phyloP scores from a whole-genome alignment of 2,329 filamentous ascomycete species.

The Metarhizium album region DNA sequence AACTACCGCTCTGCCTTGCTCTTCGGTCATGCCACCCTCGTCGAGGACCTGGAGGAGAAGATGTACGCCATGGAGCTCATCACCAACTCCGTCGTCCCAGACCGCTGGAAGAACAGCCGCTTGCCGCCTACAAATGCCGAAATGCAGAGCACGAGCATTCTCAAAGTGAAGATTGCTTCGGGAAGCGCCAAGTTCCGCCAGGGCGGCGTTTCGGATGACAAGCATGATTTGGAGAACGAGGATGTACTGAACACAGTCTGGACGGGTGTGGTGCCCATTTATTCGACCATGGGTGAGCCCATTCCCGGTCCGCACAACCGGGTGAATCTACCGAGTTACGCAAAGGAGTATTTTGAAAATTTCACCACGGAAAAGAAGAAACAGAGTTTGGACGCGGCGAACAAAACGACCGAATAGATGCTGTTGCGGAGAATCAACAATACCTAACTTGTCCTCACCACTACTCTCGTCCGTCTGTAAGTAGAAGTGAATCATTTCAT shows the following conservation, averaged over 20 bases:
- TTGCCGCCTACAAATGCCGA: conserved; percentile 63
- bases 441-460: not conserved
- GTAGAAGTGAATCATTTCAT: not conserved
- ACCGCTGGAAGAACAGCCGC: conserved; percentile 59
- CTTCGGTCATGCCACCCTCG: conserved; percentile 61
- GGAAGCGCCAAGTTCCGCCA: conserved; percentile 67
- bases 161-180: conserved; percentile 56
- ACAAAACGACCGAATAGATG: conserved; percentile 8
- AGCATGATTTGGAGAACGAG: conserved; percentile 33
- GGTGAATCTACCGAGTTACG: conserved; percentile 51
- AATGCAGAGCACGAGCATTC: conserved; percentile 62
- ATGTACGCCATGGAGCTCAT: conserved; percentile 69
- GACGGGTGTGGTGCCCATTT: conserved; percentile 52
- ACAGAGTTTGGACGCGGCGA: conserved; percentile 16
- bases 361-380: conserved; percentile 25
- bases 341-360: conserved; percentile 33
- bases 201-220: conserved; percentile 50
- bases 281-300: conserved; percentile 52
- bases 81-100: conserved; percentile 60
- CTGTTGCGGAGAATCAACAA: not conserved
- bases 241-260: conserved; percentile 33
- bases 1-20: conserved; percentile 77
- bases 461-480: not conserved
- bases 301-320: conserved; percentile 48
- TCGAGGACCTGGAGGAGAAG: conserved; percentile 59